A percentile compares a stretch with the other conserved stretches of the same genome.
Evolutionary conservation across 2,329 filamentous ascomycete species (phyloP).

Genomic region (Sporothrix dimorphospora): DNA sequence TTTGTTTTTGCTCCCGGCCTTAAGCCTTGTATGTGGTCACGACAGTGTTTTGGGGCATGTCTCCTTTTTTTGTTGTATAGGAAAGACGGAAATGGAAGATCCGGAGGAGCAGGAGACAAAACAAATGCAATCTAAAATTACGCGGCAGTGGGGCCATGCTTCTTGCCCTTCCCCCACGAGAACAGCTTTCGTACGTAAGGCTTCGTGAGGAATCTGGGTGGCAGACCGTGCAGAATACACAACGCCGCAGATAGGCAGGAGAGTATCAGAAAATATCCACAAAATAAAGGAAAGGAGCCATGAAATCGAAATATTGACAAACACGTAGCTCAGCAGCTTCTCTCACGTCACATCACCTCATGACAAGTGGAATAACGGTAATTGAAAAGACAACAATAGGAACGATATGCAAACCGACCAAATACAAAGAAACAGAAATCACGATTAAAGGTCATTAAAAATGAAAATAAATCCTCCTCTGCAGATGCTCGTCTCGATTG

Average conservation of each 20-base stretch:
- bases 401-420: not conserved
- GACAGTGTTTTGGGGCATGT: not conserved
- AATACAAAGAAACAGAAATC: not conserved
- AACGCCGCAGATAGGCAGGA: not conserved
- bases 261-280: not conserved
- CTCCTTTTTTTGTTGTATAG: not conserved
- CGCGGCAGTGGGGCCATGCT: not conserved
- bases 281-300: no score
- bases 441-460: not conserved
- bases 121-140: constrained; percentile 5
- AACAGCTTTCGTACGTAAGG: constrained; percentile 28
- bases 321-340: constrained; percentile 6
- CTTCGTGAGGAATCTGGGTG: not conserved
- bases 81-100: not conserved
- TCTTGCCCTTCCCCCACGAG: not conserved
- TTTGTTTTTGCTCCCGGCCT: not conserved
- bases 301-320: not conserved
- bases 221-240: not conserved
- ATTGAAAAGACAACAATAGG: not conserved
- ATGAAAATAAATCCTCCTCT: not conserved
- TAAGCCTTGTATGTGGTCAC: not conserved
- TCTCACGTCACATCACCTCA: not conserved
- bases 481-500: constrained; percentile 35
- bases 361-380: constrained; percentile 1
- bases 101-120: not conserved